These are phyloP conservation scores for Saxophila tyrrhenica DNA, from an alignment of 495 filamentous ascomycete genomes.

Conservation along the genomic window DNA sequence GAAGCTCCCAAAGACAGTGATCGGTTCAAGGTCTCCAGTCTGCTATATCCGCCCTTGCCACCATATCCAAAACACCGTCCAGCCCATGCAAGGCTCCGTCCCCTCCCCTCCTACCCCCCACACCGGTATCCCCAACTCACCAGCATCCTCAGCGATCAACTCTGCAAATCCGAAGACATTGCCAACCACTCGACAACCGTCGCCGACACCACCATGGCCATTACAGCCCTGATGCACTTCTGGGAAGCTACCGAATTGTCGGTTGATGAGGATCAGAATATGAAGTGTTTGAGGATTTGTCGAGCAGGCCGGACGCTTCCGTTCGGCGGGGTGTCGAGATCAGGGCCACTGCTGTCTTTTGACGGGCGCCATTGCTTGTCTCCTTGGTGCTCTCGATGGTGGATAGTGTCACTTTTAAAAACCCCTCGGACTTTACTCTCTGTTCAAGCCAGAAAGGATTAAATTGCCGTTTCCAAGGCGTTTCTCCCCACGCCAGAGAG, in stretches of 20 bases:
- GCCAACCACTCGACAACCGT: constrained; percentile 27
- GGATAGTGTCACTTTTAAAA: too few relatives aligned
- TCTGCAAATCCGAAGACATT: constrained; percentile 27
- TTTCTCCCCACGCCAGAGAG: too few relatives aligned
- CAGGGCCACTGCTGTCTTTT: constrained; percentile 22
- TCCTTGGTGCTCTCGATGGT: too few relatives aligned
- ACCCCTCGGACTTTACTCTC: too few relatives aligned
- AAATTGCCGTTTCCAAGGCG: too few relatives aligned
- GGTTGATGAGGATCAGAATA: constrained; percentile 25
- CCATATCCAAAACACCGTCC: too few relatives aligned
- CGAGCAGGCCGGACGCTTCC: constrained; percentile 8
- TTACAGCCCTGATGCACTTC: constrained; percentile 29
- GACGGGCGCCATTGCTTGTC: not conserved
- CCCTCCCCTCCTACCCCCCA: constrained; percentile 25
- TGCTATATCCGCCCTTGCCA: too few relatives aligned
- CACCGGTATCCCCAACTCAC: constrained; percentile 19
- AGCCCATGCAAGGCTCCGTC: constrained; percentile 28
- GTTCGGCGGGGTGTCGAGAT: constrained; percentile 19
- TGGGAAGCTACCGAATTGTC: constrained; percentile 20
- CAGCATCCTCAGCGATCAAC: constrained; percentile 24
- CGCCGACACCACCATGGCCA: constrained; percentile 29
- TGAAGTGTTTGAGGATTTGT: constrained; percentile 23
- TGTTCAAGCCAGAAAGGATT: too few relatives aligned
- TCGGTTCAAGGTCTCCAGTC: constrained; percentile 23
- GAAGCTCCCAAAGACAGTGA: too few relatives aligned